These are phyloP conservation scores for Pseudonitzschia multistriata DNA, from an alignment of 108 stramenopile genomes.

Conservation along the genomic window DNA sequence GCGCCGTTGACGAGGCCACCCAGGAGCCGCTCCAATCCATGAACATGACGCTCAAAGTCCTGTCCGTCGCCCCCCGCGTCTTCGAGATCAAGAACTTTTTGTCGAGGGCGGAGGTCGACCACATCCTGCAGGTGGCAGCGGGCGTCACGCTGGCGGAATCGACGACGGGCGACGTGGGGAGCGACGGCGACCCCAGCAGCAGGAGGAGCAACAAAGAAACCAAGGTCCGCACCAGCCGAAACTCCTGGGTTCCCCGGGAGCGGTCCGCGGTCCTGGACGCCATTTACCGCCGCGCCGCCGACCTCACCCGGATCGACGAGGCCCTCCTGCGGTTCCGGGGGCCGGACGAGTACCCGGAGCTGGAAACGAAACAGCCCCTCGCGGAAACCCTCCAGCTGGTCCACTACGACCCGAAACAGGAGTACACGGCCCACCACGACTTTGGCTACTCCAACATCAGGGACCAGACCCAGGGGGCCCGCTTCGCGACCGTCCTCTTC, in stretches of 20 bases:
- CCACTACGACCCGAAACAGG: slow-evolving; percentile 74
- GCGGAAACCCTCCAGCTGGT: slow-evolving; percentile 88
- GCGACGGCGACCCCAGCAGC: slow-evolving; percentile 18
- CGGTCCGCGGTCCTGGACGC: slow-evolving; percentile 69
- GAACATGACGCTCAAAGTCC: slow-evolving; percentile 76
- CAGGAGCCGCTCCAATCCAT: slow-evolving; percentile 22
- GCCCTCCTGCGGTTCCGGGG: slow-evolving; percentile 54
- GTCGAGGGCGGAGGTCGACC: slow-evolving; percentile 75
- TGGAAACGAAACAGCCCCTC: slow-evolving; percentile 41
- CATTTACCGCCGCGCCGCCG: slow-evolving; percentile 86
- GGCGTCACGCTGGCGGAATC: slow-evolving; percentile 46
- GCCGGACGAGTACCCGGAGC: slow-evolving; percentile 48
- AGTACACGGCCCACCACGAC: slow-evolving; percentile 92
- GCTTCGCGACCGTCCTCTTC: slow-evolving; percentile 80
- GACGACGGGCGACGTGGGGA: slow-evolving; percentile 53
- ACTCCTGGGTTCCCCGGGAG: slow-evolving; percentile 83
- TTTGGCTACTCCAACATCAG: slow-evolving; percentile 64
- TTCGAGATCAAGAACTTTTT: slow-evolving; percentile 89
- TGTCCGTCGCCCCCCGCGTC: slow-evolving; percentile 72
- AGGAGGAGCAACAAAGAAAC: slow-evolving; percentile 20
- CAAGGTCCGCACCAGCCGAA: slow-evolving; percentile 73
- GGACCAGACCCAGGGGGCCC: slow-evolving; percentile 49
- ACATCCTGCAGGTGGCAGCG: slow-evolving; percentile 72
- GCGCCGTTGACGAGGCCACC: slow-evolving; percentile 34
- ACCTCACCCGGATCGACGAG: slow-evolving; percentile 84